These are phyloP conservation scores for Murraya paniculata DNA, from an alignment of 345 rosid genomes.

Conservation along the genomic window DNA sequence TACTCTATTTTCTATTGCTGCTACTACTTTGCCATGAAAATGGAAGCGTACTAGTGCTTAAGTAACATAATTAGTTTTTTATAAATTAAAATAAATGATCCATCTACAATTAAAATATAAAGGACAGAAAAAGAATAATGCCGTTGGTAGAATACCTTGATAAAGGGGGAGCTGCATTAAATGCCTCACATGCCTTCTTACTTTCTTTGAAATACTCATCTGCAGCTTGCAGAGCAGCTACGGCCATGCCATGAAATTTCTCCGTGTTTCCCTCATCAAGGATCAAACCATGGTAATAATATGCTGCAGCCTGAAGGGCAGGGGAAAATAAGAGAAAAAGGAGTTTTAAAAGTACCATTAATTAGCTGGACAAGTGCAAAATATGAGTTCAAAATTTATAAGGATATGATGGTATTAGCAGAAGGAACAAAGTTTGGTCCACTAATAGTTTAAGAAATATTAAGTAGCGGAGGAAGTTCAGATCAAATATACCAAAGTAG, in stretches of 20 bases:
- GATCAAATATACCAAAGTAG: not conserved
- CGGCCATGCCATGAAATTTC: slow-evolving; percentile 94
- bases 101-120: not conserved
- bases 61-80: not conserved
- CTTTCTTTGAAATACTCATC: slow-evolving; percentile 90
- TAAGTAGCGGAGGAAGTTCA: not conserved
- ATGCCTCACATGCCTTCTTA: slow-evolving; percentile 73
- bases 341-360: not conserved
- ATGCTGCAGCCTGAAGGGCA: slow-evolving; percentile 83
- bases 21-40: not conserved
- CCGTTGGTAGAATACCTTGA: slow-evolving; percentile 57
- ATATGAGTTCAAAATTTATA: not conserved
- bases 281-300: slow-evolving; percentile 96
- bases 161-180: slow-evolving; percentile 64
- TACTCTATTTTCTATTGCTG: not conserved
- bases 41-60: not conserved
- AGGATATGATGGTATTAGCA: not conserved
- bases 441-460: not conserved
- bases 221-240: slow-evolving; percentile 94
- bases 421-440: not conserved
- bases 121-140: not conserved
- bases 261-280: slow-evolving; percentile 98
- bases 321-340: slow-evolving; percentile 15
- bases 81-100: not conserved
- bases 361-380: not conserved